Conservation (phyloP, 2,329 filamentous ascomycete species). For the Tolypocladium album region DNA sequence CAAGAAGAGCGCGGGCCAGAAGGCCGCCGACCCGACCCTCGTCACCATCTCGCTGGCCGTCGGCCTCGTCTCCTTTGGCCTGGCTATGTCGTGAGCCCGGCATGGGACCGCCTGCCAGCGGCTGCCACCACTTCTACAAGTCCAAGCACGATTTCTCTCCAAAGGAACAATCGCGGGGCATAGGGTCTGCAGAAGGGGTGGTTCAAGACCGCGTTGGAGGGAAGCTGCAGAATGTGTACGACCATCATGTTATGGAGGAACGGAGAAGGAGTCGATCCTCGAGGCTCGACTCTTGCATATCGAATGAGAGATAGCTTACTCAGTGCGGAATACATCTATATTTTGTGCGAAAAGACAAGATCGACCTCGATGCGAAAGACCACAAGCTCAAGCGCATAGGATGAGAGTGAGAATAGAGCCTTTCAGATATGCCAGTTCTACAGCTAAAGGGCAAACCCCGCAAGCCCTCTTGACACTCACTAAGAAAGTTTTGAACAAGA, state of each 20-base stretch:
- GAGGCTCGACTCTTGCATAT: background rate
- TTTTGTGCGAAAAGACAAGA: background rate
- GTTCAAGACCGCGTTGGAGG: background rate
- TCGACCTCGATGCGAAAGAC: background rate
- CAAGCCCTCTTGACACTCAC: no score
- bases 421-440: no score
- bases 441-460: no score
- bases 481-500: no score
- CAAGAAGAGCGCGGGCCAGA: background rate
- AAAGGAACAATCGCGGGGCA: background rate
- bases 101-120: background rate
- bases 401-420: no score
- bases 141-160: background rate
- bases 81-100: background rate
- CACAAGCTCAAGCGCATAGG: background rate
- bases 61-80: constrained; percentile 1
- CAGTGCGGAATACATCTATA: background rate
- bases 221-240: background rate
- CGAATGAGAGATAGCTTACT: background rate
- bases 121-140: background rate
- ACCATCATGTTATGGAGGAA: background rate
- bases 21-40: background rate
- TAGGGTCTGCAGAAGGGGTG: background rate
- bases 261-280: background rate
- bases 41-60: background rate